Conservation (phyloP, 805 yeast genomes). For the Candida peoriensis region DNA sequence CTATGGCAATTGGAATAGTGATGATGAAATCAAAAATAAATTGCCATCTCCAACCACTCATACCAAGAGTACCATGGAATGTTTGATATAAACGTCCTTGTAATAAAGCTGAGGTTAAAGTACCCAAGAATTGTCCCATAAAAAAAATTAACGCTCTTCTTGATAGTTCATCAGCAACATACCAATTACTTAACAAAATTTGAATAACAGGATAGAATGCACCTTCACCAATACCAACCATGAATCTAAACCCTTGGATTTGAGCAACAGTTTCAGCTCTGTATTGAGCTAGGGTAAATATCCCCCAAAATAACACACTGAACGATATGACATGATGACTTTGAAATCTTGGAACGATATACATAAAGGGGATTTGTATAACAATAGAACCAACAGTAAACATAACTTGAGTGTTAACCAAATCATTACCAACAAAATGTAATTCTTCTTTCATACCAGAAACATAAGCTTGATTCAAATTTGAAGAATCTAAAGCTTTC, state of each 20-base stretch:
- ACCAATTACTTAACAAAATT: conserved; percentile 54
- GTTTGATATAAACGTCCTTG: conserved; percentile 45
- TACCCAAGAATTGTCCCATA: conserved; percentile 59
- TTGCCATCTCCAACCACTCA: conserved; percentile 46
- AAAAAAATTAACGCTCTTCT: conserved; percentile 61
- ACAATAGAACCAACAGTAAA: conserved; percentile 58
- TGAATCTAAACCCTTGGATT: conserved; percentile 58
- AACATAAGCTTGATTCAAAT: conserved; percentile 61
- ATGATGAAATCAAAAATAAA: conserved; percentile 46
- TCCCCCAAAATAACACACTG: conserved; percentile 36
- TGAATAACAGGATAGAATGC: conserved; percentile 60
- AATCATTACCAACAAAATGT: conserved; percentile 58
- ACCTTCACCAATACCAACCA: conserved; percentile 66
- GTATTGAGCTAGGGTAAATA: conserved; percentile 39
- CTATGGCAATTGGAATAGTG: conserved; percentile 34
- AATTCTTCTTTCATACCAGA: conserved; percentile 58
- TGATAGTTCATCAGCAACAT: conserved; percentile 49
- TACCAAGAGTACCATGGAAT: conserved; percentile 39
- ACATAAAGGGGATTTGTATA: conserved; percentile 64
- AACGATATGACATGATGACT: conserved; percentile 40
- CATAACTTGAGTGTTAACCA: conserved; percentile 54
- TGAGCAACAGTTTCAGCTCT: conserved; percentile 45
- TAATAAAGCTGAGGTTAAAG: conserved; percentile 51
- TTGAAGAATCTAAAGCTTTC: conserved; percentile 57
- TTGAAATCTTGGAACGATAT: conserved; percentile 42